Evolutionary conservation across 495 filamentous ascomycete species (phyloP).

Genomic region (Penicillium silybi): DNA sequence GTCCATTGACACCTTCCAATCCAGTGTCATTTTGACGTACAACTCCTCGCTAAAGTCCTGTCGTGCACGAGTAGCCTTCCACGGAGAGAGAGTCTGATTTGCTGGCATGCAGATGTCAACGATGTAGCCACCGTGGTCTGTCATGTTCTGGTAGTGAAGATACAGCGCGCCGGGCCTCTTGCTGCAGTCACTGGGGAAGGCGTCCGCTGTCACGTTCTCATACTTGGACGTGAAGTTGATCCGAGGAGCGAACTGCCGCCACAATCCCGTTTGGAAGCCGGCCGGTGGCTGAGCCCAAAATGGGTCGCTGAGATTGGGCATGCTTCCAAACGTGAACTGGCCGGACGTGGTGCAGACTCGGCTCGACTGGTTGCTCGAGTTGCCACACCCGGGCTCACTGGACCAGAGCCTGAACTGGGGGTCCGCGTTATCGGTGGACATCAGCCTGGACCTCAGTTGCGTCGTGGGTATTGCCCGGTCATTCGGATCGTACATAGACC

Average conservation of each 20-base stretch:
- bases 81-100: slow-evolving; percentile 18
- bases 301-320: slow-evolving; percentile 9
- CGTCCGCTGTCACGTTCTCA: slow-evolving; percentile 10
- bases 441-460: too few relatives aligned
- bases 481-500: too few relatives aligned
- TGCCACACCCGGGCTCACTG: too few relatives aligned
- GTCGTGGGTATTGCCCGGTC: too few relatives aligned
- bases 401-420: too few relatives aligned
- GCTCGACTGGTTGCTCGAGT: too few relatives aligned
- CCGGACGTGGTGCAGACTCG: too few relatives aligned
- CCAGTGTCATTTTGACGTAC: slow-evolving; percentile 1
- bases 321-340: neutral
- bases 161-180: slow-evolving; percentile 12
- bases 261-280: slow-evolving; percentile 20
- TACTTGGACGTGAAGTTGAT: slow-evolving; percentile 24
- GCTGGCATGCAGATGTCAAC: slow-evolving; percentile 24
- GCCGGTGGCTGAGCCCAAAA: slow-evolving; percentile 15
- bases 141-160: slow-evolving; percentile 10
- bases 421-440: too few relatives aligned
- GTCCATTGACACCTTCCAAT: too few relatives aligned
- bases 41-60: slow-evolving; percentile 27
- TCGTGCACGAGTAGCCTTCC: slow-evolving; percentile 22
- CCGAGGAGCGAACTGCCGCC: slow-evolving; percentile 27
- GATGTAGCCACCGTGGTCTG: neutral
- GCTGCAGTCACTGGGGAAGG: slow-evolving; percentile 20